These are phyloP conservation scores for Hypholoma sublateritium DNA, from an alignment of 768 basidiomycete genomes.

Conservation along the genomic window DNA sequence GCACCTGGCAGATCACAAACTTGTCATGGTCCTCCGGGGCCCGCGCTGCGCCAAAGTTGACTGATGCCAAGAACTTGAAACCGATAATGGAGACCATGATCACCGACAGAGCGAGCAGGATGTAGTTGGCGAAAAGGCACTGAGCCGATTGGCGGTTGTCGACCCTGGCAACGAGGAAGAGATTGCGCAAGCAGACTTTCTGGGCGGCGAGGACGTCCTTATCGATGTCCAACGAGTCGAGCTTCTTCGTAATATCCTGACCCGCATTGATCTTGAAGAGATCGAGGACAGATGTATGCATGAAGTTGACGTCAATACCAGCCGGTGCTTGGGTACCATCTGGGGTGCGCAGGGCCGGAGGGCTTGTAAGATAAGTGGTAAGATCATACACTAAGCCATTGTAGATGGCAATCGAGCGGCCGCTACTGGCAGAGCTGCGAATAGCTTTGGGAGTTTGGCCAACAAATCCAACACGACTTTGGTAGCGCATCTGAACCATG, in stretches of 20 bases:
- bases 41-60: constrained; percentile 77
- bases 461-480: constrained; percentile 83
- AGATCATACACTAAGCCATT: constrained; percentile 86
- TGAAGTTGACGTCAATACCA: constrained; percentile 56
- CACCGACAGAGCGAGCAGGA: constrained; percentile 84
- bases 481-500: constrained; percentile 93
- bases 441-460: constrained; percentile 81
- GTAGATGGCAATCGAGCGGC: constrained; percentile 80
- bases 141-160: constrained; percentile 92
- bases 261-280: constrained; percentile 80
- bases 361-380: constrained; percentile 72
- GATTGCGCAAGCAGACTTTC: constrained; percentile 86
- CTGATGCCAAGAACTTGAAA: constrained; percentile 92
- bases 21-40: constrained; percentile 96
- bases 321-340: constrained; percentile 43
- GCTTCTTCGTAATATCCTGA: constrained; percentile 74
- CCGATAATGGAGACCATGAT: constrained; percentile 95
- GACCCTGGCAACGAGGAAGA: constrained; percentile 89
- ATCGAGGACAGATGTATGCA: constrained; percentile 65
- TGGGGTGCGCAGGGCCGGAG: constrained; percentile 56
- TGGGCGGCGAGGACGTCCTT: constrained; percentile 63
- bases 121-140: constrained; percentile 89
- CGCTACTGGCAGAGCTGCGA: constrained; percentile 61
- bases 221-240: constrained; percentile 66
- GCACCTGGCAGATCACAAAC: constrained; percentile 96